A percentile compares a stretch with the other conserved stretches of the same genome.
phyloP scores from a whole-genome alignment of 2,329 filamentous ascomycete species.

The Phaeophleospora eucalypticola region DNA sequence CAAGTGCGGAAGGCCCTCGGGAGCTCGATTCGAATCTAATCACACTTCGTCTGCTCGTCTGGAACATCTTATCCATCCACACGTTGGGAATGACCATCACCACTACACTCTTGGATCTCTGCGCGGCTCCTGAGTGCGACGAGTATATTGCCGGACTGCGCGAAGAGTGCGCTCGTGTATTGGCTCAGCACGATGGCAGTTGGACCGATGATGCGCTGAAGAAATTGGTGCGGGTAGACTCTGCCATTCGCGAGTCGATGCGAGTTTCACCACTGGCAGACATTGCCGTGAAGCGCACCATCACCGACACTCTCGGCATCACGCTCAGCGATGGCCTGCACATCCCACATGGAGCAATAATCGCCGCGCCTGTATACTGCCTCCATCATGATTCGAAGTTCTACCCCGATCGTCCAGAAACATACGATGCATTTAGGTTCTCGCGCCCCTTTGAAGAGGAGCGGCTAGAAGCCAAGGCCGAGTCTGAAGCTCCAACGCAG shows the following conservation, averaged over 20 bases:
- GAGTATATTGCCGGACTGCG: constrained; percentile 18
- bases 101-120: constrained; percentile 22
- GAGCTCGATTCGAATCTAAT: no score
- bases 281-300: constrained; percentile 21
- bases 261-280: constrained; percentile 16
- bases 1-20: no score
- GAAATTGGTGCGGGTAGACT: constrained; percentile 22
- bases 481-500: constrained; percentile 7
- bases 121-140: constrained; percentile 11
- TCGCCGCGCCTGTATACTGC: constrained; percentile 16
- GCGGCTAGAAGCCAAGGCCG: no score
- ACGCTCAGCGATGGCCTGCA: constrained; percentile 21
- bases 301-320: constrained; percentile 21
- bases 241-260: constrained; percentile 28
- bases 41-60: constrained; percentile 15
- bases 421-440: constrained; percentile 29
- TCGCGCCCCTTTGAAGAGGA: constrained; percentile 10
- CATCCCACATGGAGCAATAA: constrained; percentile 20
- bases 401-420: constrained; percentile 19
- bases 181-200: constrained; percentile 10
- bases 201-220: constrained; percentile 23
- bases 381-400: constrained; percentile 26
- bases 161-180: constrained; percentile 19
- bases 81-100: constrained; percentile 22
- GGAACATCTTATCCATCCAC: constrained; percentile 28